Evolutionary conservation across 352 stramenopile genomes (phyloP).

Genomic region (Pseudoperonospora humuli): DNA sequence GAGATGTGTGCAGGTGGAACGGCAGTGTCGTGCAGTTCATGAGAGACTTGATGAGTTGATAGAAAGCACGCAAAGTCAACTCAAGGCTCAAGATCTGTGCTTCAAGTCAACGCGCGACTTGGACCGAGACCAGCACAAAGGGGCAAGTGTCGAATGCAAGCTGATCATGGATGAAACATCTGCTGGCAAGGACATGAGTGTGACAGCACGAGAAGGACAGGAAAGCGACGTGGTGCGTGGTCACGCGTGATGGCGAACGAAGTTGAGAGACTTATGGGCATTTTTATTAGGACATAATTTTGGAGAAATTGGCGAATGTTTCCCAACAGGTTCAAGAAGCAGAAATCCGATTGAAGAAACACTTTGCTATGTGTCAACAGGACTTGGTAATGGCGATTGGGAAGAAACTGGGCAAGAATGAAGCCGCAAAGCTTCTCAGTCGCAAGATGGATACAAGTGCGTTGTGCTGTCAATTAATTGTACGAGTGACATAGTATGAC

Average conservation of each 20-base stretch:
- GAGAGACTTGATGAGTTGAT: slow-evolving; percentile 2
- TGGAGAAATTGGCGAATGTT: slow-evolving; percentile 2
- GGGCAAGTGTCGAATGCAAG: slow-evolving; percentile 1
- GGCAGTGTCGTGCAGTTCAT: slow-evolving; percentile 3
- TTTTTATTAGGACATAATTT: slow-evolving; percentile 6
- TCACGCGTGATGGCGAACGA: no score
- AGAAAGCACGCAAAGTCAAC: slow-evolving; percentile 2
- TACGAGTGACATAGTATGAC: background rate
- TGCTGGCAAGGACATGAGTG: slow-evolving; percentile 5
- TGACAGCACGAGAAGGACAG: background rate
- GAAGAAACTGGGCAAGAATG: slow-evolving; percentile 23
- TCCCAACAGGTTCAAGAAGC: slow-evolving; percentile 8
- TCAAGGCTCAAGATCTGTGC: slow-evolving; percentile 6
- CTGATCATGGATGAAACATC: slow-evolving; percentile 4
- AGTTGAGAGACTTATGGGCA: no score
- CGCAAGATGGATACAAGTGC: slow-evolving; percentile 36
- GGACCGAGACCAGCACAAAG: slow-evolving; percentile 8
- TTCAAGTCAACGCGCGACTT: slow-evolving; percentile 2
- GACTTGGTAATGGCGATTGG: slow-evolving; percentile 15
- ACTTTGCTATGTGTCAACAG: slow-evolving; percentile 12
- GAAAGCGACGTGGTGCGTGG: slow-evolving; percentile 12
- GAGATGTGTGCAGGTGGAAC: slow-evolving; percentile 7
- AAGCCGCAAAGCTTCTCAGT: slow-evolving; percentile 28
- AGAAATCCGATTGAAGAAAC: slow-evolving; percentile 18
- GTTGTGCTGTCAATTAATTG: background rate